Evolutionary conservation across 2,329 filamentous ascomycete species (phyloP).

Genomic region (Alternaria panax): DNA sequence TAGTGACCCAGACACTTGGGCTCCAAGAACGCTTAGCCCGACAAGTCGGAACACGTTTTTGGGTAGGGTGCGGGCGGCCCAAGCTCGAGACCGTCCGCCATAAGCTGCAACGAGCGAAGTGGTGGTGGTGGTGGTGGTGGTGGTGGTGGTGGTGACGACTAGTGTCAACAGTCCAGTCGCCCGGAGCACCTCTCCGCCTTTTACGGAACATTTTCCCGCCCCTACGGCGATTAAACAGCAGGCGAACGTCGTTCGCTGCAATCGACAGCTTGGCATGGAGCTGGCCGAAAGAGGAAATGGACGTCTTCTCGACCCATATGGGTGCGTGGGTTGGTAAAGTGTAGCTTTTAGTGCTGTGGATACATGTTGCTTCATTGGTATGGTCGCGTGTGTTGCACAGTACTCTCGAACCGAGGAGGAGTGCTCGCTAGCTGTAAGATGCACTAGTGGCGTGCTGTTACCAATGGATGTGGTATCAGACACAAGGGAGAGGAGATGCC

Average conservation of each 20-base stretch:
- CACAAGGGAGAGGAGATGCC: too few species aligned
- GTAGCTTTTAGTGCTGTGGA: too few species aligned
- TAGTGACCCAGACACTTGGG: background rate
- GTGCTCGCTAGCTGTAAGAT: too few species aligned
- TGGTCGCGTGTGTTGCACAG: too few species aligned
- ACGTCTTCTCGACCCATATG: background rate
- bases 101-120: background rate
- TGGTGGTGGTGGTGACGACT: background rate
- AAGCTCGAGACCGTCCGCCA: background rate
- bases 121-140: background rate
- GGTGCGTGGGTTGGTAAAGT: background rate
- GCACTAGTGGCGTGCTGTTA: too few species aligned
- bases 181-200: background rate
- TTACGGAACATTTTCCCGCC: background rate
- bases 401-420: too few species aligned
- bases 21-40: background rate
- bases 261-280: conserved; percentile 7
- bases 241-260: conserved; percentile 5
- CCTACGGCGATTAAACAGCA: conserved; percentile 1
- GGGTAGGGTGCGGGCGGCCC: background rate
- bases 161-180: background rate
- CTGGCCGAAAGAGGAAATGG: background rate
- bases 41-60: background rate
- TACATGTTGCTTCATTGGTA: too few species aligned
- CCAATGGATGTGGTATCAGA: too few species aligned